These are phyloP conservation scores for Bauhinia variegata DNA, from an alignment of 306 rosid genomes.

Conservation along the genomic window DNA sequence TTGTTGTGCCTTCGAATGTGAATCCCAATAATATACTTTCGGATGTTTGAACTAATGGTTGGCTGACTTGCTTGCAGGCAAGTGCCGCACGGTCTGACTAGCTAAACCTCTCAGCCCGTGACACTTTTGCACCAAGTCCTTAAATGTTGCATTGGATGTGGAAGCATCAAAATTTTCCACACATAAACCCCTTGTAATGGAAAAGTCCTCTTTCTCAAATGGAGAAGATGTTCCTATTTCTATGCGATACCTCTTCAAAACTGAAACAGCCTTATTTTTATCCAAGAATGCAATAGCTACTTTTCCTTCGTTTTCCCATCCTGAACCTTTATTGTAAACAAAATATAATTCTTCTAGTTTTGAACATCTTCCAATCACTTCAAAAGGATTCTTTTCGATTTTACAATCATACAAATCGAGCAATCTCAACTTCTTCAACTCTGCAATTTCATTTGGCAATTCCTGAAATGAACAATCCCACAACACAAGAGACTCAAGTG, in stretches of 20 bases:
- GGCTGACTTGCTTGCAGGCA: too few species aligned
- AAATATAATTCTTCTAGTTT: constrained; percentile 35
- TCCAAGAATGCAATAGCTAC: too few species aligned
- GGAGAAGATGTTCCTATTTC: background rate
- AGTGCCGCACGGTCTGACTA: too few species aligned
- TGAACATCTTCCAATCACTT: too few species aligned
- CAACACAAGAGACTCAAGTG: constrained; percentile 29
- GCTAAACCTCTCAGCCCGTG: too few species aligned
- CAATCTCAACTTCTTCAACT: background rate
- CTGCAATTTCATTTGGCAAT: background rate
- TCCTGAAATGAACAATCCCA: rapidly evolving
- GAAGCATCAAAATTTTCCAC: rapidly evolving
- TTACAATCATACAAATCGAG: rapidly evolving
- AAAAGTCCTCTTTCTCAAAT: background rate
- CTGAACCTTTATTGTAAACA: background rate
- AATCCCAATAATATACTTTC: too few species aligned
- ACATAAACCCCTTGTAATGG: background rate
- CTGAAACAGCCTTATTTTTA: too few species aligned
- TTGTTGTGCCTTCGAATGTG: too few species aligned
- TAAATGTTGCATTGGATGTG: background rate
- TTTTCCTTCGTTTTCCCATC: background rate
- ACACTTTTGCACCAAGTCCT: background rate
- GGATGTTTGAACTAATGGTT: too few species aligned
- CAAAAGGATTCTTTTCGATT: background rate
- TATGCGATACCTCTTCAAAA: constrained; percentile 18